Evolutionary conservation across 208 protist species (phyloP).

Genomic region (Wallacemonas collosoma): DNA sequence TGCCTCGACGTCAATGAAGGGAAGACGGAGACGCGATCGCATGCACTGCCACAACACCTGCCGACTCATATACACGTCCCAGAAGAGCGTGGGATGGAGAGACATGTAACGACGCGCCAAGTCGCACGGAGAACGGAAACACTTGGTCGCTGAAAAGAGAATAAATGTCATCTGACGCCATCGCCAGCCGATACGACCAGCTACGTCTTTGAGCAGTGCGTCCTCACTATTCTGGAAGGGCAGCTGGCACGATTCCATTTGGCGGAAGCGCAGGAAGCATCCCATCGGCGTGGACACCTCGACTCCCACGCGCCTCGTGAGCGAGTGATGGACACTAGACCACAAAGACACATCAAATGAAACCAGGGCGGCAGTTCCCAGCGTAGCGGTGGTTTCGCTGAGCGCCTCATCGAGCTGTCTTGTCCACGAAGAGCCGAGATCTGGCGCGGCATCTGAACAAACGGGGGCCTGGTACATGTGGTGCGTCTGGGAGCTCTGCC

Average conservation of each 20-base stretch:
- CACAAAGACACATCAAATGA: neutral
- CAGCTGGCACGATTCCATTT: slow-evolving; percentile 15
- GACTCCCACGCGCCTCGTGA: neutral
- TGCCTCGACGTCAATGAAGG: neutral
- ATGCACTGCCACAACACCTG: neutral
- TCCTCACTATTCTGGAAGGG: slow-evolving; percentile 34
- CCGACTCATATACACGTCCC: slow-evolving; percentile 1
- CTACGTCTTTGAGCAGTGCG: slow-evolving; percentile 21
- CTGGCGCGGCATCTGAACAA: too few species aligned
- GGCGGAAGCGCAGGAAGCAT: slow-evolving; percentile 35
- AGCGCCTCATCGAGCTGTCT: neutral
- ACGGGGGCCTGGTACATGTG: too few species aligned
- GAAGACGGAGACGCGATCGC: neutral
- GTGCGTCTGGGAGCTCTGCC: too few species aligned
- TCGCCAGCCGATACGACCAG: slow-evolving; percentile 18
- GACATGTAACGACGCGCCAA: slow-evolving; percentile 40
- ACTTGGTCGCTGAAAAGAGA: slow-evolving; percentile 23
- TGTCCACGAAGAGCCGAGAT: too few species aligned
- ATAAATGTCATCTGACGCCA: slow-evolving; percentile 31
- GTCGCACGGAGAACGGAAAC: slow-evolving; percentile 36
- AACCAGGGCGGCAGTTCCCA: neutral
- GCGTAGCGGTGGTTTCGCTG: neutral
- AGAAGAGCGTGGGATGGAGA: neutral
- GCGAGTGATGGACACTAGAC: neutral
- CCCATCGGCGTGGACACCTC: slow-evolving; percentile 15